Evolutionary conservation across 2,329 filamentous ascomycete genomes (phyloP).

Genomic region (Sphaerulina musiva): DNA sequence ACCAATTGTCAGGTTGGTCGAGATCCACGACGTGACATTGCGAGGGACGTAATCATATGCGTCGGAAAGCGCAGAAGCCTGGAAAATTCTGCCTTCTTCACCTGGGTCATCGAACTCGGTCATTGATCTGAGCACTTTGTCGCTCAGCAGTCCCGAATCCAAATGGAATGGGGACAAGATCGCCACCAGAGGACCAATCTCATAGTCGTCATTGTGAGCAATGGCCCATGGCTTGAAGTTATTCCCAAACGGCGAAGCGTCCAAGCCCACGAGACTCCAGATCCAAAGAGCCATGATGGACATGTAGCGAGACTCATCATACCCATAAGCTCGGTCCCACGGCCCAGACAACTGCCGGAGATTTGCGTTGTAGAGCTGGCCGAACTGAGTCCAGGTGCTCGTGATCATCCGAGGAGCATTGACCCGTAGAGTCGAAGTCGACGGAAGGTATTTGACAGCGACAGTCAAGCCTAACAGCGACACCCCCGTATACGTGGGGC

Average conservation of each 20-base stretch:
- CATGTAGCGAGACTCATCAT: constrained; percentile 57
- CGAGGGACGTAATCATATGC: constrained; percentile 52
- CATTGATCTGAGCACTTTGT: constrained; percentile 37
- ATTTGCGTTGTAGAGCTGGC: constrained; percentile 51
- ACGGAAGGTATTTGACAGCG: constrained; percentile 54
- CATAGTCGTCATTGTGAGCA: constrained; percentile 55
- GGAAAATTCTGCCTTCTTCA: constrained; percentile 23
- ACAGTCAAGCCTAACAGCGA: constrained; percentile 54
- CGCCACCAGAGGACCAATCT: constrained; percentile 52
- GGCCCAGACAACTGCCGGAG: constrained; percentile 58
- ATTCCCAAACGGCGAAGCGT: constrained; percentile 32
- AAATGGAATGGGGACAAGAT: constrained; percentile 48
- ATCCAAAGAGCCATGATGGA: constrained; percentile 54
- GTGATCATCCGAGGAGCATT: constrained; percentile 48
- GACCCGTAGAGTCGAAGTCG: constrained; percentile 48
- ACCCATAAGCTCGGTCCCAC: constrained; percentile 59
- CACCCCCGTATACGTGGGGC: constrained; percentile 57
- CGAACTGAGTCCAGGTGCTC: constrained; percentile 49
- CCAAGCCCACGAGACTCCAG: constrained; percentile 52
- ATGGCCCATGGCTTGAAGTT: constrained; percentile 44
- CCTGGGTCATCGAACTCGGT: constrained; percentile 37
- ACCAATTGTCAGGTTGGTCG: constrained; percentile 53
- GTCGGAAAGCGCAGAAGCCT: constrained; percentile 52
- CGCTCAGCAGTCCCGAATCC: constrained; percentile 39
- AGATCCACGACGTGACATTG: constrained; percentile 56